Conservation (phyloP, 2,329 filamentous ascomycete species). For the Trichoderma brevicompactum region DNA sequence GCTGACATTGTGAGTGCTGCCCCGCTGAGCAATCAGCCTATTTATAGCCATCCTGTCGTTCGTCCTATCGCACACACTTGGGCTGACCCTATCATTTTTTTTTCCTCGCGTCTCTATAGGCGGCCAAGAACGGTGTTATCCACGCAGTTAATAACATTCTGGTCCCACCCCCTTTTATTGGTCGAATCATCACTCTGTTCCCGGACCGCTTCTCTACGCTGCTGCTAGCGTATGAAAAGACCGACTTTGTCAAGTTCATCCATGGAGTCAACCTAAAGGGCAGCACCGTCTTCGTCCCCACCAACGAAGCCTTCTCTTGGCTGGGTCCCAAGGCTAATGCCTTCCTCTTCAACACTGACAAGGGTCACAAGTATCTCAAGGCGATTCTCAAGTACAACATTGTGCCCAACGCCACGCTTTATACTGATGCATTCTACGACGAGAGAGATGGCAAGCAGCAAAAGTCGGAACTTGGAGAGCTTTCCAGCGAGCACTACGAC, state of each 20-base stretch:
- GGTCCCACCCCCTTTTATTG: slow-evolving; percentile 71
- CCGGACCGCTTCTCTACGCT: slow-evolving; percentile 80
- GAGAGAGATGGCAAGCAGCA: slow-evolving; percentile 40
- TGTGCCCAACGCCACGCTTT: slow-evolving; percentile 73
- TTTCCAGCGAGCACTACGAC: slow-evolving; percentile 60
- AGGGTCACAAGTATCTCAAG: slow-evolving; percentile 74
- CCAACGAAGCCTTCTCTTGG: slow-evolving; percentile 77
- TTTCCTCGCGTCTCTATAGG: slow-evolving; percentile 45
- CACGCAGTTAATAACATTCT: slow-evolving; percentile 77
- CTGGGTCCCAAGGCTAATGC: slow-evolving; percentile 75
- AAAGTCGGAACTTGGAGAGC: slow-evolving; percentile 36
- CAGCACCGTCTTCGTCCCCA: slow-evolving; percentile 79
- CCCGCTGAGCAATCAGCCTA: slow-evolving; percentile 24
- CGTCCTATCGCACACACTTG: not conserved
- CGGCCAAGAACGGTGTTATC: slow-evolving; percentile 78
- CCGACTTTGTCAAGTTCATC: slow-evolving; percentile 67
- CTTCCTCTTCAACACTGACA: slow-evolving; percentile 79
- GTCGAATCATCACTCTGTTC: slow-evolving; percentile 63
- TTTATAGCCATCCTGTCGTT: slow-evolving; percentile 15
- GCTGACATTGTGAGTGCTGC: slow-evolving; percentile 66
- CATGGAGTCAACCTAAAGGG: slow-evolving; percentile 61
- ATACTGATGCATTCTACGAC: slow-evolving; percentile 81
- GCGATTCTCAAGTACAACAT: slow-evolving; percentile 81
- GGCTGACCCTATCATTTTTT: not conserved
- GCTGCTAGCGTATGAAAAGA: slow-evolving; percentile 73